Evolutionary conservation across 495 filamentous ascomycete genomes (phyloP).

Genomic region (Penicillium fimorum): DNA sequence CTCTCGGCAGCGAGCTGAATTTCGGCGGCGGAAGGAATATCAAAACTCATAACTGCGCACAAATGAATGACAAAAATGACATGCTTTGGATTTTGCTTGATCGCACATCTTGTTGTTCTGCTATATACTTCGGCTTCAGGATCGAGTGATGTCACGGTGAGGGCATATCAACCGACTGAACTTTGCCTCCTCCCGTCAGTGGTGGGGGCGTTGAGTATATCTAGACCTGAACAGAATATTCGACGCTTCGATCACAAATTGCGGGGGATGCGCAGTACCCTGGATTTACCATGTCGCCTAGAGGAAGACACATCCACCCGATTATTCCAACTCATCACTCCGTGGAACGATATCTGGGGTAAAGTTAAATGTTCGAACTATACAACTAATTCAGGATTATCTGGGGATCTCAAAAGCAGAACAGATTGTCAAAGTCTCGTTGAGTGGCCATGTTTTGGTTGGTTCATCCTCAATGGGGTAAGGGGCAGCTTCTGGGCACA

Average conservation of each 20-base stretch:
- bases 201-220: constrained; percentile 6
- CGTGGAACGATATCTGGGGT: not conserved
- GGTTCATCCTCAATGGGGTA: not conserved
- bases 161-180: constrained; percentile 16
- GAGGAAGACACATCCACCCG: not conserved
- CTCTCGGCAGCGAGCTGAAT: constrained; percentile 36
- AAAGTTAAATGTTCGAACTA: not conserved
- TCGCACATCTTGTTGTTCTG: not conserved
- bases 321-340: not conserved
- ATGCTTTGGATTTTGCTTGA: not conserved
- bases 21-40: constrained; percentile 31
- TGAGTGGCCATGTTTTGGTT: constrained; percentile 2
- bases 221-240: not conserved
- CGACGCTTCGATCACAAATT: not conserved
- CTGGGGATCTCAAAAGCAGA: not conserved
- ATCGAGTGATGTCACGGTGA: constrained; percentile 35
- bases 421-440: not conserved
- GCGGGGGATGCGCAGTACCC: constrained; percentile 1
- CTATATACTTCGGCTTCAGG: constrained; percentile 19
- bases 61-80: not conserved
- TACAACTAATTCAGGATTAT: not conserved
- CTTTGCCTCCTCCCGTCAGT: constrained; percentile 8
- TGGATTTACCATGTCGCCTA: not conserved
- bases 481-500: not conserved
- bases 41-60: constrained; percentile 19